These are phyloP conservation scores for Pleurotus salmoneostramineus DNA, from an alignment of 768 basidiomycete species.

Conservation along the genomic window DNA sequence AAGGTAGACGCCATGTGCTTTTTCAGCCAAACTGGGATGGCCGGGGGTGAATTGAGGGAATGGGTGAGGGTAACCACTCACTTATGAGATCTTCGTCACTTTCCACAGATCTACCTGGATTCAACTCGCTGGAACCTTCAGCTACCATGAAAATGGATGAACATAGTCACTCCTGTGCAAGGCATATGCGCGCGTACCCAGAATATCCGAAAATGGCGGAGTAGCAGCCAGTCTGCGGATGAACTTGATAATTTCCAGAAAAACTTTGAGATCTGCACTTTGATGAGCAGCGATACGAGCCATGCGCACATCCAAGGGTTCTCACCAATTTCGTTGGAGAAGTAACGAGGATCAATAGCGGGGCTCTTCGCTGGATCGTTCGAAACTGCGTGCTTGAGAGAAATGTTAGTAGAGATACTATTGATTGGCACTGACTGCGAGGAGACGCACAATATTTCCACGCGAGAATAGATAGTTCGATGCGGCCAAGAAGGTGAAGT, in stretches of 20 bases:
- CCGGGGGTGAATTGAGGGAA: background rate
- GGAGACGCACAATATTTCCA: slow-evolving; percentile 18
- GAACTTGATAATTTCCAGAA: slow-evolving; percentile 16
- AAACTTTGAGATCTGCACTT: slow-evolving; percentile 11
- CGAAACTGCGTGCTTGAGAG: background rate
- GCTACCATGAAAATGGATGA: no score
- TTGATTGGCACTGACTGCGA: background rate
- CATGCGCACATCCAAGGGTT: background rate
- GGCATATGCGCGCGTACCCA: slow-evolving; percentile 7
- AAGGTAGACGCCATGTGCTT: background rate
- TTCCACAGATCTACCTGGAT: background rate
- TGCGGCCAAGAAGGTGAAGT: background rate
- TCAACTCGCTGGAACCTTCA: background rate
- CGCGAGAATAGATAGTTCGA: slow-evolving; percentile 19
- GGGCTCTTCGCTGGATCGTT: background rate
- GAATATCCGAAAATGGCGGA: slow-evolving; percentile 15
- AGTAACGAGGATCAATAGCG: background rate
- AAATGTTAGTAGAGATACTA: background rate
- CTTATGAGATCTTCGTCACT: background rate
- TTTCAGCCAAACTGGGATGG: background rate
- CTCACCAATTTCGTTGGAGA: background rate
- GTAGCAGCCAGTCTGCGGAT: slow-evolving; percentile 11
- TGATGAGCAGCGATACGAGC: background rate
- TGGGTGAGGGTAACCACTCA: background rate
- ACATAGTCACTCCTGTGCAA: background rate